Conservation (phyloP, 148 eudicot species). For the Arctostaphylos glauca region DNA sequence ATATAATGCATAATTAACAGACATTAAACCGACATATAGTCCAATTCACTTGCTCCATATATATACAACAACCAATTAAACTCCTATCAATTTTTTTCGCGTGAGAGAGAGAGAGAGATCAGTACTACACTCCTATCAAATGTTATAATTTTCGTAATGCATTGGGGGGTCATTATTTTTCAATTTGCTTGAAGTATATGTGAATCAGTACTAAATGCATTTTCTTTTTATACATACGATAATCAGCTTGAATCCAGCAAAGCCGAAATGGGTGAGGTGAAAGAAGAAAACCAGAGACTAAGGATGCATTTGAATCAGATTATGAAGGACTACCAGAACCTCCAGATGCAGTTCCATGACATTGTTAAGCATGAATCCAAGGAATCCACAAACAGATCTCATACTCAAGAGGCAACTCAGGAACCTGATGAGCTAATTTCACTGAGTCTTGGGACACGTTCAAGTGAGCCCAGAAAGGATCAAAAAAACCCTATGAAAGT, state of each 20-base stretch:
- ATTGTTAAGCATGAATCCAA: constrained; percentile 35
- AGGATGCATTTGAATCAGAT: constrained; percentile 46
- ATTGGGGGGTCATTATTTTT: too few relatives aligned
- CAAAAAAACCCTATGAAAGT: constrained; percentile 7
- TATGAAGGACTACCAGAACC: constrained; percentile 59
- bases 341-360: constrained; percentile 52
- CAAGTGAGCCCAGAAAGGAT: constrained; percentile 31
- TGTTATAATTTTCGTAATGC: not conserved
- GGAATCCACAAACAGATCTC: constrained; percentile 10
- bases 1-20: too few relatives aligned
- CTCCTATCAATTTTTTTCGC: too few relatives aligned
- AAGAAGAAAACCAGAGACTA: constrained; percentile 75
- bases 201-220: not conserved
- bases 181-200: too few relatives aligned
- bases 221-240: constrained; percentile 29
- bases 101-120: too few relatives aligned
- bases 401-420: constrained; percentile 19
- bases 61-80: too few relatives aligned
- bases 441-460: constrained; percentile 69
- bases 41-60: too few relatives aligned
- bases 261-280: constrained; percentile 71
- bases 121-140: too few relatives aligned
- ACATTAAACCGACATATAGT: too few relatives aligned
- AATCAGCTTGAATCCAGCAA: constrained; percentile 52
- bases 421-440: constrained; percentile 46